Evolutionary conservation across 1,284 basidiomycete species (phyloP), one percentile per base, ranked within the genome.

Genomic region (Cyathus olla): DNA sequence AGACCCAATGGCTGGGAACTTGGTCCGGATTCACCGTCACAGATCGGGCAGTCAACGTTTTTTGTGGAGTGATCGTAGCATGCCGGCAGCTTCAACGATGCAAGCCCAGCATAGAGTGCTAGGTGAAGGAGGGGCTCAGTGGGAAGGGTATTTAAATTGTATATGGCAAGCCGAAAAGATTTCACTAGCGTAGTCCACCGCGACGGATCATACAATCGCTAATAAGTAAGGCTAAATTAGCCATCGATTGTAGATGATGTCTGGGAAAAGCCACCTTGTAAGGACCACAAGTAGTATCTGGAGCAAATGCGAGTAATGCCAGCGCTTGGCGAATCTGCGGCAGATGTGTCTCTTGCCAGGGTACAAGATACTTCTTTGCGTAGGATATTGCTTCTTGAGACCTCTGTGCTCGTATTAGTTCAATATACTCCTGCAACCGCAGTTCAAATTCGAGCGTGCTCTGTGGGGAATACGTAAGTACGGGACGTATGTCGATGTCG

Each of bases 361-460:
- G 73, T 4, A 92, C 78, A 3, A 99, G 85, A 72, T 99, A 85
- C 74, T 94, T 96, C 71, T 89, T 87, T 21, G 89, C 86, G 76
- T 99, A 98, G 1, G 86, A 83, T 64, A 99, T 96, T 2, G 98
- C 98, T 53, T 94, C 91, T 35, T 83, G 70, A 5, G 83, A 85
- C 71, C 90, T 90, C n/a, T 87, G 78, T 17, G 84, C 81, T 46
- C 96, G 85, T 39, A 91, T 89, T 9, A 99, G 85, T 77, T 99
- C 98, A 69, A 99, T 95, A 75, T 94, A 99, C 78, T 99, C 96
- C 79, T 99, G 98, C 49, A 98, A 83, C 22, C 98, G 89, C 29
- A 99, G 87, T 61, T 97, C 94, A 76, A 99, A 98, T 80, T 99
- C 98, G 48, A 99, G 87, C 17, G 95, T 92, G 78, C 93, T 96